Evolutionary conservation across 306 rosid species (phyloP).

Genomic region (Crataegus laevigata): DNA sequence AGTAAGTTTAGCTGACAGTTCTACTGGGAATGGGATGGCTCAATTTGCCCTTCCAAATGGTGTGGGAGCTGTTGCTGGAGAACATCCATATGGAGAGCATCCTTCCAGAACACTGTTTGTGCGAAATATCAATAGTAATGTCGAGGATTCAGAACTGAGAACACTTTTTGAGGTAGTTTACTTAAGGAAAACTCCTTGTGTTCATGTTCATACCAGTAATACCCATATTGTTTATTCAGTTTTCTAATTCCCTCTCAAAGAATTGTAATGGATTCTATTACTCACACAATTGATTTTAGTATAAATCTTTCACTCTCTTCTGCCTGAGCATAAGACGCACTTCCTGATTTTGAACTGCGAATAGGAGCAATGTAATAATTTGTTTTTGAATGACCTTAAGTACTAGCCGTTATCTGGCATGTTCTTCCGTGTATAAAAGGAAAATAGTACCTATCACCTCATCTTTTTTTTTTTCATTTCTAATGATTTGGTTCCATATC

Average conservation of each 20-base stretch:
- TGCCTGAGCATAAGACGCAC: background rate
- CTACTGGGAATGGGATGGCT: conserved; percentile 45
- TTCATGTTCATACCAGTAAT: background rate
- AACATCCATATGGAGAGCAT: conserved; percentile 94
- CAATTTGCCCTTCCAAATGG: conserved; percentile 57
- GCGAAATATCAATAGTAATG: conserved; percentile 86
- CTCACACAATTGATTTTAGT: too few relatives aligned
- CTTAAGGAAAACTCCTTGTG: conserved; percentile 4
- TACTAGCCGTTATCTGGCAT: background rate
- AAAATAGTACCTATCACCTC: background rate
- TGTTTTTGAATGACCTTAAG: background rate
- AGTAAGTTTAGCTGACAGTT: conserved; percentile 51
- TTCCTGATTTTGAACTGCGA: background rate
- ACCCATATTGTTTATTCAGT: background rate
- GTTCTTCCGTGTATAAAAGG: background rate
- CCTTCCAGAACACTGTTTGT: conserved; percentile 92
- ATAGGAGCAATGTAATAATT: background rate
- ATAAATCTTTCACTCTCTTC: too few relatives aligned
- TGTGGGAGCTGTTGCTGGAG: conserved; percentile 76
- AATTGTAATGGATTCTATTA: too few relatives aligned
- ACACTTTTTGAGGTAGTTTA: conserved; percentile 71
- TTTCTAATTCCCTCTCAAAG: background rate
- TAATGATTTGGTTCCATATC: background rate
- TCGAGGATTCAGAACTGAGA: conserved; percentile 80
- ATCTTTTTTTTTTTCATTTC: background rate